Base-by-base conservation (phyloP, 169 alveolate species). In the Plasmodium billcollinsi region DNA sequence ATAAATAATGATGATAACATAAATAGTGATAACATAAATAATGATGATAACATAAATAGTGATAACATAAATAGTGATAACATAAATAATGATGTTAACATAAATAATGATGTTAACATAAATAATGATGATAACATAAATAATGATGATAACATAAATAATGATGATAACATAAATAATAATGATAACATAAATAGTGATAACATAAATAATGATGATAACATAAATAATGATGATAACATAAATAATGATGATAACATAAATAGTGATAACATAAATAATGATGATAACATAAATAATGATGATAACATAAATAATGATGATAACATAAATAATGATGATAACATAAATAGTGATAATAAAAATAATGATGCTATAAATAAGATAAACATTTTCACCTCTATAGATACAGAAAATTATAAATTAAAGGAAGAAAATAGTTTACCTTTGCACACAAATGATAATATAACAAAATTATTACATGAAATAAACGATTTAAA, bases 401-500 rank as follows among this genome's bases (percentile, higher is more conserved):
- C 2, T 20, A 24, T 20, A 5, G 45, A 33, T 5, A 33, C 45
- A 33, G 45, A 33, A 33, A 56, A 56, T 61, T 20, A 61, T 18
- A 24, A 24, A 15, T 3, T 26, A 20, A 61, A 61, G 8, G n/a
- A 61, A 12, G 7, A 12, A 20, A 61, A 18, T 49, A 61, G 0
- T 20, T 61, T 33, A 12, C 45, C 45, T 1, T 33, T 33, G 1
- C 20, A 26, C 5, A 4, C 21, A 65, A 65, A 14, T 39, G n/a
- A 39, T 15, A 21, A 50, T 8, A 1, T 4, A 5, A 58, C 56
- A 45, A 50, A 63, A 12, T 58, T 76, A 21, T 21, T 47, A 21
- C 39, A 49, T 24, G 58, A 76, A 59, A 26, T 76, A 76, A 49
- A 50, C n/a, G 47, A 65, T 1, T 69, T 76, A 21, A 65, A 50